phyloP scores from a whole-genome alignment of 108 stramenopile genomes.

The Cylindrotheca fusiformis region DNA sequence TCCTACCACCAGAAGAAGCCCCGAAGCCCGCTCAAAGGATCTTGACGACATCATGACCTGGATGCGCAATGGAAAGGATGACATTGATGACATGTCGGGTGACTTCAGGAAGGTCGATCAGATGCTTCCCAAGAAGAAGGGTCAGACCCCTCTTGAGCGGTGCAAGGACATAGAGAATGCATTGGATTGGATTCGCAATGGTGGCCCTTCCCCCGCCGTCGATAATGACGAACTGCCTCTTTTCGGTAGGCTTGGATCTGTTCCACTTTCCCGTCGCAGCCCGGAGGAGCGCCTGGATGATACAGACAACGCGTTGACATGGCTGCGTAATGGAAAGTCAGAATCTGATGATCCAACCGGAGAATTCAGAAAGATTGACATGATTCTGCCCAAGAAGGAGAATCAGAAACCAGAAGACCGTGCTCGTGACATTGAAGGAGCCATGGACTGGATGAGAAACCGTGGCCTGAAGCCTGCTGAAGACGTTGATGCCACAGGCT shows the following conservation, averaged over 20 bases:
- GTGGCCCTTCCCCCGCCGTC: constrained; percentile 8
- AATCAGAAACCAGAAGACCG: constrained; percentile 21
- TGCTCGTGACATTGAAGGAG: constrained; percentile 35
- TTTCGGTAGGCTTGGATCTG: constrained; percentile 15
- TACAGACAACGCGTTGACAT: constrained; percentile 25
- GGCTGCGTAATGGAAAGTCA: constrained; percentile 31
- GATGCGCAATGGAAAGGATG: constrained; percentile 29
- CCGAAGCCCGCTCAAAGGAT: constrained; percentile 16
- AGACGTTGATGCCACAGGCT: not conserved
- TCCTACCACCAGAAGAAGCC: constrained; percentile 18
- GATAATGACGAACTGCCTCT: not conserved
- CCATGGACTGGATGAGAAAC: constrained; percentile 33
- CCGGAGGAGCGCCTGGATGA: constrained; percentile 23
- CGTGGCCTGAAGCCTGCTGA: constrained; percentile 10
- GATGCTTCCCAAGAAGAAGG: constrained; percentile 25
- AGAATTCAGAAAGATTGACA: constrained; percentile 18
- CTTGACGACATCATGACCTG: constrained; percentile 27
- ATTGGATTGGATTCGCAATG: constrained; percentile 26
- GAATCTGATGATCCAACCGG: constrained; percentile 21
- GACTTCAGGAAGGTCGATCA: constrained; percentile 23
- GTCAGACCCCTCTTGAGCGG: constrained; percentile 21
- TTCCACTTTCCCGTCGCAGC: constrained; percentile 17
- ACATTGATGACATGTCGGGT: constrained; percentile 2
- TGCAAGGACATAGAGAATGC: constrained; percentile 16
- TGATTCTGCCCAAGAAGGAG: constrained; percentile 26